These are phyloP conservation scores for Escallonia herrerae DNA, from an alignment of 129 eudicot species.

Conservation along the genomic window DNA sequence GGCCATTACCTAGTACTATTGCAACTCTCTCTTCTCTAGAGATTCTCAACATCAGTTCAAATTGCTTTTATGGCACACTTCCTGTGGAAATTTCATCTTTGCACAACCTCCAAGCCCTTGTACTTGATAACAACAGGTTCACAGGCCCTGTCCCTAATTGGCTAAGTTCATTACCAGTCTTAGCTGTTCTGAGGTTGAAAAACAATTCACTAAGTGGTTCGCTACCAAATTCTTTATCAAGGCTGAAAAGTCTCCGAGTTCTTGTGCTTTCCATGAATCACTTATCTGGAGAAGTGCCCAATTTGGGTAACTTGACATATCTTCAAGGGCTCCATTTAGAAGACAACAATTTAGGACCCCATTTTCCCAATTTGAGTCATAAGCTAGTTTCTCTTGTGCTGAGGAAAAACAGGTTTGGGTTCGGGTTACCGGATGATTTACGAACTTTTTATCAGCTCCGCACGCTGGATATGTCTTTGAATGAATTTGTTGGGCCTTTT, in stretches of 20 bases:
- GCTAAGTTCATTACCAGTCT: constrained; percentile 30
- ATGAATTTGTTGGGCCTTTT: constrained; percentile 49
- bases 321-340: constrained; percentile 63
- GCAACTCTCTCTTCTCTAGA: constrained; percentile 40
- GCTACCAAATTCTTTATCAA: constrained; percentile 45
- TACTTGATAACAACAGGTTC: constrained; percentile 59
- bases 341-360: constrained; percentile 57
- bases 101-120: constrained; percentile 54
- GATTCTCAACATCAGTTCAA: constrained; percentile 59
- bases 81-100: constrained; percentile 43
- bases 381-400: constrained; percentile 45
- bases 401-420: constrained; percentile 38
- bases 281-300: constrained; percentile 58
- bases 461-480: constrained; percentile 54
- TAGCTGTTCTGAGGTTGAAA: constrained; percentile 56
- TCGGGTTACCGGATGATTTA: constrained; percentile 31
- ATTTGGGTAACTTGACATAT: constrained; percentile 45
- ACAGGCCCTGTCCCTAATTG: constrained; percentile 53
- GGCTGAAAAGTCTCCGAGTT: constrained; percentile 31
- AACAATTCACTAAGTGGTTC: constrained; percentile 59
- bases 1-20: constrained; percentile 32
- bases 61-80: constrained; percentile 40
- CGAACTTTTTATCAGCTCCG: constrained; percentile 45
- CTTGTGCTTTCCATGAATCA: constrained; percentile 45
- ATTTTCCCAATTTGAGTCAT: constrained; percentile 46